Evolutionary conservation across 2,329 filamentous ascomycete species (phyloP), one percentile per base, ranked within the genome.

Genomic region (Calycina herbarum): DNA sequence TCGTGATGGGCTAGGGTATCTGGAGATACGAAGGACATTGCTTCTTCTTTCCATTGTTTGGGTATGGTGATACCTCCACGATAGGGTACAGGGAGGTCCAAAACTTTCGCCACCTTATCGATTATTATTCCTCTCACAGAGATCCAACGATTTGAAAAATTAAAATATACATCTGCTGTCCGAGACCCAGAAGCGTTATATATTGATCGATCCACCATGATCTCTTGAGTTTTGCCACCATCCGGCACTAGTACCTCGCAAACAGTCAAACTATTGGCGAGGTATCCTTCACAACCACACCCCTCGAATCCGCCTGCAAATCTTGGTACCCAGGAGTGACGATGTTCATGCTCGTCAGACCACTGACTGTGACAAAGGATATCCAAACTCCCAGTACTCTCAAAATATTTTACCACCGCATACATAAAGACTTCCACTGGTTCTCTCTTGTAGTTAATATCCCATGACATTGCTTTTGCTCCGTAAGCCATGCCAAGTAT

Each of bases 381-480:
- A 48, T 61, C 59, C 11, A 61, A 13, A n/a, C 59, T 61, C 5
- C 27, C 59, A 17, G 59, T 61, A 5, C 20, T 17, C 8, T 6
- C 6, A 8, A 20, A 13, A n/a, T 51, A 51, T 24, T 31, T 94
- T 78, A 97, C 94, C 51, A 94, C 74, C 5, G 92, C 59, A 31
- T 61, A 40, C 20, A 61, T 61, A 20, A 61, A 61, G 13, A 61
- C 59, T 42, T 61, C 59, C 2, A 61, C 24, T 6, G 38, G 15
- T 15, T 27, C 10, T 7, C 42, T 42, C 7, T 61, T 15, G 27
- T 61, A 61, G n/a, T 51, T 24, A 7, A 61, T 40, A 29, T 33
- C 17, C 35, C 35, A 48, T 7, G n/a, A 20, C 10, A 61, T 13
- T 5, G 3, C 1, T 48, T 17, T 38, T 31, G 24, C 59, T 33